These are phyloP conservation scores for Saccharomycopsis synnaedendra DNA, from an alignment of 805 yeast genomes.

Conservation along the genomic window DNA sequence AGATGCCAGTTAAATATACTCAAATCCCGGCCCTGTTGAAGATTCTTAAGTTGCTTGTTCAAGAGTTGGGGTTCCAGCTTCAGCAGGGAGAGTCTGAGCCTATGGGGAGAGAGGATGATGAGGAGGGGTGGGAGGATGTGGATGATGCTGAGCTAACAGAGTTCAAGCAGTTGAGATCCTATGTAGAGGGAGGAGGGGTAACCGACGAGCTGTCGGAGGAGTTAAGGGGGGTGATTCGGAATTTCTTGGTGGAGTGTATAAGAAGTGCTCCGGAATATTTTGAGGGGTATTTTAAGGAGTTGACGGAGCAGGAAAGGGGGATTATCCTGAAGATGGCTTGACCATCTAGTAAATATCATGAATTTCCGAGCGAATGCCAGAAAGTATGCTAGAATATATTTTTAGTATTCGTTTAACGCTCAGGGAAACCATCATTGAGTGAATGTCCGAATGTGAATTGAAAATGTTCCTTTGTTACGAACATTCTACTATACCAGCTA, in stretches of 20 bases:
- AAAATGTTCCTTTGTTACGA: too few species aligned
- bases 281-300: slow-evolving; percentile 29
- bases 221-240: slow-evolving; percentile 27
- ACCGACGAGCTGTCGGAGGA: slow-evolving; percentile 22
- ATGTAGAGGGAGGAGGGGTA: slow-evolving; percentile 19
- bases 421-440: too few species aligned
- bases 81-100: slow-evolving; percentile 25
- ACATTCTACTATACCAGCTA: too few species aligned
- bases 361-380: neutral
- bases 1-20: slow-evolving; percentile 50
- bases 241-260: slow-evolving; percentile 41
- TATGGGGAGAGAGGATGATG: slow-evolving; percentile 34
- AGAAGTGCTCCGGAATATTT: slow-evolving; percentile 29
- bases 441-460: too few species aligned
- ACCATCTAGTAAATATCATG: too few species aligned
- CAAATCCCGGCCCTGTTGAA: slow-evolving; percentile 59
- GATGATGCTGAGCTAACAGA: slow-evolving; percentile 55
- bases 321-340: slow-evolving; percentile 18
- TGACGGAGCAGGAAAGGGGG: slow-evolving; percentile 38
- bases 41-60: slow-evolving; percentile 57
- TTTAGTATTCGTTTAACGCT: too few species aligned
- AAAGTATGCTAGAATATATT: too few species aligned
- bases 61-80: slow-evolving; percentile 59
- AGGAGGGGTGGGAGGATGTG: slow-evolving; percentile 67
- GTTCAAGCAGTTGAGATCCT: slow-evolving; percentile 50